Evolutionary conservation across 2,329 filamentous ascomycete species (phyloP).

Genomic region (Aureobasidium vineae): DNA sequence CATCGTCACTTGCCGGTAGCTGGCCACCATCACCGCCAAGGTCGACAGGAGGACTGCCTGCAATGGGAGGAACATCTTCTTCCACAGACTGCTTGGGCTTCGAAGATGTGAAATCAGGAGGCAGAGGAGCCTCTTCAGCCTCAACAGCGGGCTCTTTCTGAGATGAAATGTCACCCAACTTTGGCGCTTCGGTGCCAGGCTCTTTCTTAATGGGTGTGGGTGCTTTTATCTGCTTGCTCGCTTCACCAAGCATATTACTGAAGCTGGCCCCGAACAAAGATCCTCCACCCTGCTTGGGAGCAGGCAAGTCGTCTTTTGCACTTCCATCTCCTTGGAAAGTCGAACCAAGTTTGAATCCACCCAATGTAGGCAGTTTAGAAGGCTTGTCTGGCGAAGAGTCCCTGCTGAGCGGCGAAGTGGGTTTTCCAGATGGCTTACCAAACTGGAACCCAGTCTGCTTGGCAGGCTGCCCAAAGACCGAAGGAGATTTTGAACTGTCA

Average conservation of each 20-base stretch:
- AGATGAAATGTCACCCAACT: conserved; percentile 38
- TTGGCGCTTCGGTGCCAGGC: conserved; percentile 36
- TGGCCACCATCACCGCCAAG: conserved; percentile 36
- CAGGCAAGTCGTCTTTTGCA: conserved; percentile 59
- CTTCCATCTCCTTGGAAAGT: conserved; percentile 65
- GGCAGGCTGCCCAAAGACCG: conserved; percentile 4
- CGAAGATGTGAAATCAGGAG: conserved; percentile 42
- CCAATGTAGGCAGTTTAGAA: conserved; percentile 37
- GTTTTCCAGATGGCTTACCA: conserved; percentile 29
- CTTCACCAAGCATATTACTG: conserved; percentile 35
- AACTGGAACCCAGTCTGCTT: conserved; percentile 26
- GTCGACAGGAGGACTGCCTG: conserved; percentile 50
- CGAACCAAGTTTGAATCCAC: conserved; percentile 65
- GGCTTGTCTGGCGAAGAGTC: conserved; percentile 28
- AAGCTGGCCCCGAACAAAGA: conserved; percentile 38
- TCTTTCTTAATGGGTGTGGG: conserved; percentile 43
- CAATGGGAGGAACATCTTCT: conserved; percentile 44
- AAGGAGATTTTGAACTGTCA: conserved; percentile 8
- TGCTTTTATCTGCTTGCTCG: conserved; percentile 40
- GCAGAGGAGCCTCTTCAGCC: conserved; percentile 34
- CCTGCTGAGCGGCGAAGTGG: conserved; percentile 27
- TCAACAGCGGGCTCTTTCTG: conserved; percentile 30
- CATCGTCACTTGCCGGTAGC: conserved; percentile 34
- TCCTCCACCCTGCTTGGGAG: conserved; percentile 40
- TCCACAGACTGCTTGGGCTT: conserved; percentile 31